phyloP scores from a whole-genome alignment of 1,284 basidiomycete species.

The Ceratobasidium sp. region DNA sequence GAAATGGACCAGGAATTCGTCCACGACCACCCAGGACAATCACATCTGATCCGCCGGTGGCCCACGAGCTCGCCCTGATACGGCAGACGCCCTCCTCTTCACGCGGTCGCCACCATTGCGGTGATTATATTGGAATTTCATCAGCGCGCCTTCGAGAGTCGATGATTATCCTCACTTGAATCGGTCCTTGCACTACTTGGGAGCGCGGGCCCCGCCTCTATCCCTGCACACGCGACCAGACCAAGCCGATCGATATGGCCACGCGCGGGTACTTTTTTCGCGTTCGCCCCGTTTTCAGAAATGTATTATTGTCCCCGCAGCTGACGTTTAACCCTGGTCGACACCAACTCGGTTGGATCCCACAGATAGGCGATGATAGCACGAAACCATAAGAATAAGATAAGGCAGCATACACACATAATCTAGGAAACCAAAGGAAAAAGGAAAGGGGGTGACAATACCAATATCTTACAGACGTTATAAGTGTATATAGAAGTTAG shows the following conservation, averaged over 20 bases:
- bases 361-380: slow-evolving; percentile 30
- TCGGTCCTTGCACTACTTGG: slow-evolving; percentile 51
- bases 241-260: slow-evolving; percentile 27
- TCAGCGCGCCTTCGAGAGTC: slow-evolving; percentile 13
- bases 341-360: slow-evolving; percentile 4
- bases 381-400: slow-evolving; percentile 44
- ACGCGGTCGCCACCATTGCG: background rate
- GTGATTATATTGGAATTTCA: slow-evolving; percentile 39
- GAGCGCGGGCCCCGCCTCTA: slow-evolving; percentile 60
- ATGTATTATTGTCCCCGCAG: slow-evolving; percentile 12
- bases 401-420: slow-evolving; percentile 42
- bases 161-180: slow-evolving; percentile 32
- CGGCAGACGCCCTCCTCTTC: background rate
- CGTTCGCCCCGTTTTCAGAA: background rate
- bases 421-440: slow-evolving; percentile 23
- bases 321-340: background rate
- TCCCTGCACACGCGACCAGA: slow-evolving; percentile 62
- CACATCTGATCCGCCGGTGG: slow-evolving; percentile 26
- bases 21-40: background rate
- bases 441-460: slow-evolving; percentile 9
- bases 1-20: slow-evolving; percentile 22
- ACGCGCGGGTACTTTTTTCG: slow-evolving; percentile 8
- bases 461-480: slow-evolving; percentile 45
- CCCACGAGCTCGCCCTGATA: background rate
- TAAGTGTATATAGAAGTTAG: slow-evolving; percentile 43